Evolutionary conservation across 345 rosid genomes (phyloP).

Genomic region (Boechera divaricarpa): DNA sequence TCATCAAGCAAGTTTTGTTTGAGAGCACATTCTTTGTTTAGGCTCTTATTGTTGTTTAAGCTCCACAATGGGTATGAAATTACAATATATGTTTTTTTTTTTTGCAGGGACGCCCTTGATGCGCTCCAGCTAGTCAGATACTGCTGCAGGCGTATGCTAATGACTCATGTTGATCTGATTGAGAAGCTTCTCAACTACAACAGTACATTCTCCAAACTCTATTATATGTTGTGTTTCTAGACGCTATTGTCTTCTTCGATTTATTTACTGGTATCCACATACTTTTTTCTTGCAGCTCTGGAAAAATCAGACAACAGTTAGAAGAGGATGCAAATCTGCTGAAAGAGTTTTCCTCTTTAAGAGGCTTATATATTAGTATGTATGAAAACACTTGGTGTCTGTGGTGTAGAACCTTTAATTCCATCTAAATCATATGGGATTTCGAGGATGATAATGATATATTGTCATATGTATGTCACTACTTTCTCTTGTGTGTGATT

Average conservation of each 20-base stretch:
- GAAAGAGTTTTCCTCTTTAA: conserved; percentile 13
- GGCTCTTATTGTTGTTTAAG: conserved; percentile 26
- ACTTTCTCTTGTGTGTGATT: background rate
- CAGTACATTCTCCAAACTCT: conserved; percentile 55
- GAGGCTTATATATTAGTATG: conserved; percentile 7
- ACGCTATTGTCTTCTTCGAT: background rate
- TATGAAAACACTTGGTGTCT: conserved; percentile 13
- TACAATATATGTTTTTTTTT: conserved; percentile 13
- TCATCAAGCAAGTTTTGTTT: background rate
- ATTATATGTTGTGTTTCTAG: background rate
- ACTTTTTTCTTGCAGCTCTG: conserved; percentile 59
- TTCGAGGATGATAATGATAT: background rate
- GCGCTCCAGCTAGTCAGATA: conserved; percentile 85
- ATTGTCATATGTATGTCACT: conserved; percentile 12
- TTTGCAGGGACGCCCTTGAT: conserved; percentile 92
- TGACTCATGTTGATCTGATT: conserved; percentile 99
- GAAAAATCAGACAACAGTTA: conserved; percentile 68
- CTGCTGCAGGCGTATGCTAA: conserved; percentile 97
- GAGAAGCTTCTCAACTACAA: conserved; percentile 99
- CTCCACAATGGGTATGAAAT: background rate
- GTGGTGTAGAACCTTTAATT: conserved; percentile 18
- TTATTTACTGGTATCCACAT: background rate
- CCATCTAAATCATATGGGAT: conserved; percentile 8
- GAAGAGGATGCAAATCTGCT: conserved; percentile 35
- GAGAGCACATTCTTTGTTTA: background rate